Evolutionary conservation across 441 rosid genomes (phyloP), one percentile per base, ranked within the genome.

Genomic region (Populus tomentosa): DNA sequence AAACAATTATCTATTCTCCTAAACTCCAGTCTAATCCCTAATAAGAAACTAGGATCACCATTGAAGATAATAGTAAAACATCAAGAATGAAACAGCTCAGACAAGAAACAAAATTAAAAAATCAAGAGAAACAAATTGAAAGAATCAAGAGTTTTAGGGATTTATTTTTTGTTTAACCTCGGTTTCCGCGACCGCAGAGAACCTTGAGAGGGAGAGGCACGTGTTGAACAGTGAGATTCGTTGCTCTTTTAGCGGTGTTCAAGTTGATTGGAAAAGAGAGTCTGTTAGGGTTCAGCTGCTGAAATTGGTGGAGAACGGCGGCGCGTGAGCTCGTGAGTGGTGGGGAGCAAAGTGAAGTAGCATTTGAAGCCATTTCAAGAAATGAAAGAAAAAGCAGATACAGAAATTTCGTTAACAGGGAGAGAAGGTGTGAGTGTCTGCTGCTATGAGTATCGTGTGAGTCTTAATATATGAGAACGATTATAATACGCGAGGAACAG

Each of bases 151-250:
- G 35, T 62, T 33, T 32, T 53, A 56, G 66, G 62, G 68, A 26
- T 61, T 73, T 2, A 14, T 5, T 32, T 16, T 18, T 2, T 16
- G 1, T 4, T 6, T 67, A 83, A 90, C 97, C 93, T 86, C 77
- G 81, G 33, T 91, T 72, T 69, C 80, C 84, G 68, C 81, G 86
- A 8, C 64, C 33, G 72, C 82, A 85, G 26, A 81, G 76, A 67
- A 85, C 71, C 72, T 77, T 84, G 79, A 86, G 71, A 46, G 80
- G 81, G 69, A 75, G 77, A 67, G 91, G 78, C 7, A 69, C 32
- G 68, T 28, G 13, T 42, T 40, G 20, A 38, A 80, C 20, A 21
- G 73, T 10, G 32, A 59, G 69, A 61, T 14, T 59, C 11, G 82
- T 30, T 20, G 56, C 67, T 35, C 33, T 76, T 3, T 79, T 77